Percentiles rank a stretch among this genome's conserved stretches.
Evolutionary conservation across 2,329 filamentous ascomycete genomes (phyloP).

Genomic region (Neonectria punicea): DNA sequence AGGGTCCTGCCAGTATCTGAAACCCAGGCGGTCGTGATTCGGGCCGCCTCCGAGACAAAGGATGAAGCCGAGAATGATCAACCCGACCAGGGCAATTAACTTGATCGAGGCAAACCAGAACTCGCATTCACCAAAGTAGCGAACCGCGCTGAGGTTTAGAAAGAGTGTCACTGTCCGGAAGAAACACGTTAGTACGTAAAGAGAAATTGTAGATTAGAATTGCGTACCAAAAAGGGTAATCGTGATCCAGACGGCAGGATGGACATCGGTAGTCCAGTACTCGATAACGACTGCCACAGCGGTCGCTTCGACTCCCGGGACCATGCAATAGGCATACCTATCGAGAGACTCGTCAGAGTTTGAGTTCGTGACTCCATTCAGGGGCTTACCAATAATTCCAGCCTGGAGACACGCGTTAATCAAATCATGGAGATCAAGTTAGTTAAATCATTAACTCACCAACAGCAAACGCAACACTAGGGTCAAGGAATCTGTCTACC

Average conservation of each 20-base stretch:
- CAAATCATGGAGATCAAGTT: no score
- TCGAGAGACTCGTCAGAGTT: not conserved
- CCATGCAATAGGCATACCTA: not conserved
- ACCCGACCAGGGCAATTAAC: not conserved
- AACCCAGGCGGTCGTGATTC: not conserved
- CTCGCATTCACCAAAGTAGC: not conserved
- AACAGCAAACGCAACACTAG: no score
- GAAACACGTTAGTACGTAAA: no score
- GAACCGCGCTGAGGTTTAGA: not conserved
- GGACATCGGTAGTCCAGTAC: not conserved
- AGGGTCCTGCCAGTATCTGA: conserved; percentile 1
- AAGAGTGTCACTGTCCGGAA: no score
- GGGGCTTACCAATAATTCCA: no score
- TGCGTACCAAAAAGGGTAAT: not conserved
- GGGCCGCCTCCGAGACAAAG: not conserved
- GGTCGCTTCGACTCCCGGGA: not conserved
- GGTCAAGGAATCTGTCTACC: no score
- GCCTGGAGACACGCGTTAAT: no score
- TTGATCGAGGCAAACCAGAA: conserved; percentile 5
- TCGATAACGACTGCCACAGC: not conserved
- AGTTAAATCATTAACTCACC: no score
- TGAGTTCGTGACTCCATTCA: not conserved
- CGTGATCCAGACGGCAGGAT: not conserved
- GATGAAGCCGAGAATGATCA: not conserved
- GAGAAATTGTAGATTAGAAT: no score